These are phyloP conservation scores for Tripterygium wilfordii DNA, from an alignment of 177 flowering plant genomes.

Conservation along the genomic window DNA sequence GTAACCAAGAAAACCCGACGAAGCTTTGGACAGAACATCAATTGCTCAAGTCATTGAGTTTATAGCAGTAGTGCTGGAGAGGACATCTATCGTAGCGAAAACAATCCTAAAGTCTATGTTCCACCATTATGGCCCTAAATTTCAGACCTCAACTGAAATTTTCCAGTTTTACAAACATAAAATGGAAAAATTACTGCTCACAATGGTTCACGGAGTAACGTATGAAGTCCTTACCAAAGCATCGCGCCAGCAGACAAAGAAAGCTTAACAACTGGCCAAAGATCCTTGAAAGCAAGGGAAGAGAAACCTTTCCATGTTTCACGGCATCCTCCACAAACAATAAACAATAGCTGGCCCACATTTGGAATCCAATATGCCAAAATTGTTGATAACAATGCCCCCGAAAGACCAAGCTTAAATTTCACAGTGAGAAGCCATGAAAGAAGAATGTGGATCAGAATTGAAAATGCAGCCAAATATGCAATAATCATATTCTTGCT, in stretches of 20 bases:
- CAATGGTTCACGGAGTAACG: neutral
- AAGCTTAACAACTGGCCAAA: slow-evolving; percentile 50
- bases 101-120: too few species aligned
- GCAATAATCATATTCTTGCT: slow-evolving; percentile 27
- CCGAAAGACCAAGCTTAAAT: slow-evolving; percentile 20
- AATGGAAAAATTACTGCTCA: neutral
- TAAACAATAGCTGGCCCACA: neutral
- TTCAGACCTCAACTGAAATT: too few species aligned
- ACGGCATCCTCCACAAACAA: slow-evolving; percentile 36
- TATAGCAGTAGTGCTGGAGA: too few species aligned
- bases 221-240: slow-evolving; percentile 41
- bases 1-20: too few species aligned
- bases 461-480: slow-evolving; percentile 9
- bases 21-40: too few species aligned
- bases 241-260: slow-evolving; percentile 60
- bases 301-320: slow-evolving; percentile 71
- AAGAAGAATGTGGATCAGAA: slow-evolving; percentile 16
- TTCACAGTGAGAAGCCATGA: slow-evolving; percentile 28
- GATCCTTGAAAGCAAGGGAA: slow-evolving; percentile 39
- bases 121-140: too few species aligned
- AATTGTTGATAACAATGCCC: slow-evolving; percentile 31
- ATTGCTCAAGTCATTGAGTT: too few species aligned
- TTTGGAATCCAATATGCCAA: slow-evolving; percentile 17
- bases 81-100: too few species aligned
- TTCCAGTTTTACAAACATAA: too few species aligned